A percentile compares a stretch with the other conserved stretches of the same genome.
Conservation (phyloP, 2,329 filamentous ascomycete species). For the Xylariaceae sp. region DNA sequence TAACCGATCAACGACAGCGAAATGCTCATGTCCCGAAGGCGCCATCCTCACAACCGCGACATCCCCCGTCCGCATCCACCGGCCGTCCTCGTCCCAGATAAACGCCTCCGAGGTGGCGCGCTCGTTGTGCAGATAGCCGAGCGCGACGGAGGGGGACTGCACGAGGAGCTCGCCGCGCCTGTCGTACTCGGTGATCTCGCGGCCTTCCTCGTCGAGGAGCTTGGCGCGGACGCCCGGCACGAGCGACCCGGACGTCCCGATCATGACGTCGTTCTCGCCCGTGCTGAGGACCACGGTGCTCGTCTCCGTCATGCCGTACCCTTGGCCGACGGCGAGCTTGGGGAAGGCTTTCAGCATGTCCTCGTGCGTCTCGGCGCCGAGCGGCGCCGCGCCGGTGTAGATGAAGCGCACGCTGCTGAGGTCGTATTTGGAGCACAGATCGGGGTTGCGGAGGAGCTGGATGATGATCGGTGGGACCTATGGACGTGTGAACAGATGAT, state of each 20-base stretch:
- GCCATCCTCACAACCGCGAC: slow-evolving; percentile 74
- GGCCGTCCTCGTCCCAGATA: slow-evolving; percentile 66
- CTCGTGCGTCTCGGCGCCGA: slow-evolving; percentile 74
- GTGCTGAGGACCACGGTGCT: slow-evolving; percentile 71
- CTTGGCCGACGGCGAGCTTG: slow-evolving; percentile 66
- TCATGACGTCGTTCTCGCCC: slow-evolving; percentile 67
- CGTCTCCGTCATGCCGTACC: slow-evolving; percentile 82
- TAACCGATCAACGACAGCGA: slow-evolving; percentile 81
- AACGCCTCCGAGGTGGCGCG: slow-evolving; percentile 85
- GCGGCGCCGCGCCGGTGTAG: slow-evolving; percentile 79
- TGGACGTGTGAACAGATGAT: background rate
- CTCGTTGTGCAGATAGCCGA: slow-evolving; percentile 88
- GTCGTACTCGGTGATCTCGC: slow-evolving; percentile 69
- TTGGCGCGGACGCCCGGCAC: slow-evolving; percentile 70
- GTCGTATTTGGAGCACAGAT: slow-evolving; percentile 70
- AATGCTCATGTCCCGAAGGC: slow-evolving; percentile 74
- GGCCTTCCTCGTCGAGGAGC: slow-evolving; percentile 71
- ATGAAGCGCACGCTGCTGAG: slow-evolving; percentile 69
- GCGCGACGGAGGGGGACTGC: slow-evolving; percentile 75
- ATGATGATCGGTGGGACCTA: slow-evolving; percentile 85
- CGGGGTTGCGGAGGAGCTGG: slow-evolving; percentile 70
- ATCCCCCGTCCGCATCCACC: slow-evolving; percentile 86
- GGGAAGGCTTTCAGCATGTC: slow-evolving; percentile 56
- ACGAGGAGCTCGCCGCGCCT: slow-evolving; percentile 82
- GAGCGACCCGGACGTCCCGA: slow-evolving; percentile 75